These are phyloP conservation scores for Lichtheimia ornata DNA, from an alignment of 371 early-diverging fungal genomes.

Conservation along the genomic window DNA sequence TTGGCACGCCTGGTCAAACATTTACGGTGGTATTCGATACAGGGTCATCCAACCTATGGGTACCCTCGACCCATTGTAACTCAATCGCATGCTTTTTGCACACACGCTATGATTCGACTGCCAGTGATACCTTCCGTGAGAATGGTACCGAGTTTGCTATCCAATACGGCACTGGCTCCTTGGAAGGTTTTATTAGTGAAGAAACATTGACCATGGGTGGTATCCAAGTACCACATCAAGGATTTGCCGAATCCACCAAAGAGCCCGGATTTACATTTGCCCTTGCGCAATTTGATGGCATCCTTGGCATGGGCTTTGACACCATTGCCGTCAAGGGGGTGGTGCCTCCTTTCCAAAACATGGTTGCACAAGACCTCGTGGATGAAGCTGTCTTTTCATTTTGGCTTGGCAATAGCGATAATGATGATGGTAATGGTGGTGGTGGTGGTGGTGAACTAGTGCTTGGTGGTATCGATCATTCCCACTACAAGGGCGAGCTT, in stretches of 20 bases:
- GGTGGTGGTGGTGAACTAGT: slow-evolving; percentile 78
- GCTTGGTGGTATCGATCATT: slow-evolving; percentile 78
- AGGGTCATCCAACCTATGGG: slow-evolving; percentile 95
- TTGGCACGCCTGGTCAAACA: slow-evolving; percentile 88
- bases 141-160: slow-evolving; percentile 93
- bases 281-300: slow-evolving; percentile 91
- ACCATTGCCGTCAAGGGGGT: slow-evolving; percentile 83
- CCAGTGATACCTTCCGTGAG: slow-evolving; percentile 68
- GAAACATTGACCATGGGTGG: slow-evolving; percentile 80
- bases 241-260: slow-evolving; percentile 90
- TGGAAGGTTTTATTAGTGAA: slow-evolving; percentile 89
- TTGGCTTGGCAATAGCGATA: slow-evolving; percentile 64
- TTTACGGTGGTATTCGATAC: slow-evolving; percentile 97
- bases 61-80: slow-evolving; percentile 91
- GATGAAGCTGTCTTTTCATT: slow-evolving; percentile 84
- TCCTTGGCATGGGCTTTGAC: slow-evolving; percentile 88
- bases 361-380: slow-evolving; percentile 75
- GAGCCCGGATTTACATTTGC: slow-evolving; percentile 89
- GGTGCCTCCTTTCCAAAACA: slow-evolving; percentile 92
- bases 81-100: slow-evolving; percentile 95
- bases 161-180: slow-evolving; percentile 88
- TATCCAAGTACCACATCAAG: slow-evolving; percentile 59
- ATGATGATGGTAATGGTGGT: slow-evolving; percentile 61
- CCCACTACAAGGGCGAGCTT: slow-evolving; percentile 71
- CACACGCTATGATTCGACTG: slow-evolving; percentile 73